Conservation (phyloP, 78 protist species). For the Cavenderia fasciculata region DNA sequence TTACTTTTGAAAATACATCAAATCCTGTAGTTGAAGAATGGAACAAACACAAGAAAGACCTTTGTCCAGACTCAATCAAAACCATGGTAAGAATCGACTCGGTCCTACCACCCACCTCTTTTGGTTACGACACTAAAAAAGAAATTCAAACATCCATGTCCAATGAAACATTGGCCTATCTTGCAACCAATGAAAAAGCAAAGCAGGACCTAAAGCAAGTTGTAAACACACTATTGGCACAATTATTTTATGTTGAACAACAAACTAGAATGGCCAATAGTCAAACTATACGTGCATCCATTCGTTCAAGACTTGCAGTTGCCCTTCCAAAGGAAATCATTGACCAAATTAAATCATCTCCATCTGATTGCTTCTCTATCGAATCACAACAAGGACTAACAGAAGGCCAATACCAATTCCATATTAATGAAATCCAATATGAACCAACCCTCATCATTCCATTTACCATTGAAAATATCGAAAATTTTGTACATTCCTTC, state of each 20-base stretch:
- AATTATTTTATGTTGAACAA: background rate
- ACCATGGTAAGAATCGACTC: background rate
- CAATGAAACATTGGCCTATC: background rate
- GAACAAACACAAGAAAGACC: background rate
- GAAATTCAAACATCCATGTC: background rate
- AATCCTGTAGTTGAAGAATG: background rate
- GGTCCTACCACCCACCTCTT: background rate
- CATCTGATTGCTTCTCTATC: background rate
- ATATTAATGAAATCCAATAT: background rate
- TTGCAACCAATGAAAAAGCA: background rate
- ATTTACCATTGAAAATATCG: background rate
- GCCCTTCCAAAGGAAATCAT: conserved; percentile 2
- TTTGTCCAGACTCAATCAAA: background rate
- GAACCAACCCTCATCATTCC: background rate
- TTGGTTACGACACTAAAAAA: background rate
- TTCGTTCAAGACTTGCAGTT: background rate
- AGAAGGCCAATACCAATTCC: background rate
- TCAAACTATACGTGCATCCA: background rate
- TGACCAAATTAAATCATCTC: background rate
- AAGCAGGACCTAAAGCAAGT: background rate
- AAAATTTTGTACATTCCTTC: background rate
- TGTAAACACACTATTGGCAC: background rate
- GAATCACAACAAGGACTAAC: background rate
- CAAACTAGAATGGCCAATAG: background rate
- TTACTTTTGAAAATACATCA: background rate